Evolutionary conservation across 768 basidiomycete species (phyloP).

Genomic region (Udeniomyces megalosporus): DNA sequence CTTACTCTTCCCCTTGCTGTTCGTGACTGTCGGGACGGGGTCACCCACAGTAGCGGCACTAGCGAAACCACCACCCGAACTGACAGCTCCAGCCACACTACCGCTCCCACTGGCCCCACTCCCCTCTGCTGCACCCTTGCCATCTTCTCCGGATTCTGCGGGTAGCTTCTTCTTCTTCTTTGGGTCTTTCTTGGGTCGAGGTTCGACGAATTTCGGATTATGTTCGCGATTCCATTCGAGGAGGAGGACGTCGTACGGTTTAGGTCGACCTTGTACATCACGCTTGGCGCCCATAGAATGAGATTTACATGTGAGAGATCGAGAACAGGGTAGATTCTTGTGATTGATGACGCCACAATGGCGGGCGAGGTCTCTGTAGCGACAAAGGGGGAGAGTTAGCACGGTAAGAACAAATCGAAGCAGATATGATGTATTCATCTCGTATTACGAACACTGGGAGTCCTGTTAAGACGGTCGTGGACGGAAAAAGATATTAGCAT

Average conservation of each 20-base stretch:
- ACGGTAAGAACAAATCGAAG: background rate
- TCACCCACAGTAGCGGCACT: too few relatives aligned
- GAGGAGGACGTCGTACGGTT: constrained; percentile 67
- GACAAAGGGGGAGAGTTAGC: background rate
- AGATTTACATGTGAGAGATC: constrained; percentile 92
- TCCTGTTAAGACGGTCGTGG: background rate
- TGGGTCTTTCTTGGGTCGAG: background rate
- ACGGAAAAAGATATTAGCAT: background rate
- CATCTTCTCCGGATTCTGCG: background rate
- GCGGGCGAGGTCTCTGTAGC: constrained; percentile 50
- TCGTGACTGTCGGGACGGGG: background rate
- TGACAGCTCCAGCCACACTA: too few relatives aligned
- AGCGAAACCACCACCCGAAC: too few relatives aligned
- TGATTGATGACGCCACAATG: constrained; percentile 98
- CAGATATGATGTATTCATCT: background rate
- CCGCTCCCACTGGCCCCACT: too few relatives aligned
- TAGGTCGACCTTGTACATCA: constrained; percentile 68
- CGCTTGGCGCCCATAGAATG: constrained; percentile 96
- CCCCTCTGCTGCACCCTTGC: background rate
- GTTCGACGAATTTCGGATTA: constrained; percentile 24
- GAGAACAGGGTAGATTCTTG: constrained; percentile 78
- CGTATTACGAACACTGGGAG: constrained; percentile 1
- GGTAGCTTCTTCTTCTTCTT: background rate
- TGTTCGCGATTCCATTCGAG: constrained; percentile 52
- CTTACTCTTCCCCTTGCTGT: background rate